Percentiles rank a stretch among this genome's conserved stretches.
Evolutionary conservation across 805 yeast genomes (phyloP).

Genomic region (Metschnikowia sp.): DNA sequence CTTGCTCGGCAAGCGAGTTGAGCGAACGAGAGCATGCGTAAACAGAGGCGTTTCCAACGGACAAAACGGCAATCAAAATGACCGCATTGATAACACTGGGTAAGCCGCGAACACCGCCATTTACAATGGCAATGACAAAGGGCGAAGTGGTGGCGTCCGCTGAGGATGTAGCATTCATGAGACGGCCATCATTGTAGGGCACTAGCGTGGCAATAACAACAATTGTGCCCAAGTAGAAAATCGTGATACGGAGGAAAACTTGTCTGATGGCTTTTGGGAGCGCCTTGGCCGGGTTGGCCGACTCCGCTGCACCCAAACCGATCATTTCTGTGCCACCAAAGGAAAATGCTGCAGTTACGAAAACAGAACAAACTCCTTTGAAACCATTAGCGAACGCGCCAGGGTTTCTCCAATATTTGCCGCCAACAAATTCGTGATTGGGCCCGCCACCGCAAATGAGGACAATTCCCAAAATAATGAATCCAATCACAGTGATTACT

Average conservation of each 20-base stretch:
- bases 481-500: constrained; percentile 58
- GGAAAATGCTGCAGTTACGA: constrained; percentile 40
- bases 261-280: constrained; percentile 42
- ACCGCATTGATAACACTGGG: constrained; percentile 43
- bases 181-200: constrained; percentile 25
- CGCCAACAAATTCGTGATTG: constrained; percentile 37
- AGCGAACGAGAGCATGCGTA: constrained; percentile 42
- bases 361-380: constrained; percentile 39
- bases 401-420: constrained; percentile 35
- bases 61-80: constrained; percentile 36
- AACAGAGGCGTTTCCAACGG: constrained; percentile 43
- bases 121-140: constrained; percentile 40
- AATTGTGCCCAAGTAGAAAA: constrained; percentile 40
- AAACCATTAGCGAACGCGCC: constrained; percentile 36
- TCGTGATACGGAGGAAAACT: constrained; percentile 40
- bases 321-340: constrained; percentile 43
- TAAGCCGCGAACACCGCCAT: constrained; percentile 38
- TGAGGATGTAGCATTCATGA: constrained; percentile 21
- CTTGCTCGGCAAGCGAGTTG: constrained; percentile 39
- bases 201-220: constrained; percentile 40
- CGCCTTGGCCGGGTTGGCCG: constrained; percentile 35
- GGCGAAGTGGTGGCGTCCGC: constrained; percentile 39
- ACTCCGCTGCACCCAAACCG: constrained; percentile 38
- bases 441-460: constrained; percentile 48
- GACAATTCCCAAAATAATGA: constrained; percentile 53